Evolutionary conservation across 78 protist species (phyloP).

Genomic region (Dictyostelium purpureum): DNA sequence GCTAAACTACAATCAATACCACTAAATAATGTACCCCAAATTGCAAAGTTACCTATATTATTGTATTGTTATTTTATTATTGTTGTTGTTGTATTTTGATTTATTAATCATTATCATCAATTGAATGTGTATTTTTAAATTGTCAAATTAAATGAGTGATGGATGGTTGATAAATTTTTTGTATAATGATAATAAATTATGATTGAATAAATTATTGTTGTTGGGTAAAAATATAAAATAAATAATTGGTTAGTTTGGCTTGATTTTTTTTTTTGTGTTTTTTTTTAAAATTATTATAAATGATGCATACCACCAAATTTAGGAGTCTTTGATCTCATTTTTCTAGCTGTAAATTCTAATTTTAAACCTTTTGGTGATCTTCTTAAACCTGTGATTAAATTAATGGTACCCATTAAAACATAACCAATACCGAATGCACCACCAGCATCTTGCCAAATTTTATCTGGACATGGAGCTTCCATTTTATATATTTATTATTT

Average conservation of each 20-base stretch:
- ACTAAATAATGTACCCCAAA: slow-evolving; percentile 40
- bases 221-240: no score
- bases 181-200: no score
- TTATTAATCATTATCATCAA: no score
- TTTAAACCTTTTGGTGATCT: slow-evolving; percentile 16
- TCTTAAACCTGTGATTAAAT: slow-evolving; percentile 19
- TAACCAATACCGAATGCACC: slow-evolving; percentile 56
- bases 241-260: no score
- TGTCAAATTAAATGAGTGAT: no score
- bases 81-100: neutral
- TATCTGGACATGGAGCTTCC: slow-evolving; percentile 72
- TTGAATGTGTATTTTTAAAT: no score
- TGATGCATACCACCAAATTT: slow-evolving; percentile 56
- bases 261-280: no score
- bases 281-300: no score
- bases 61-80: no score
- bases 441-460: slow-evolving; percentile 54
- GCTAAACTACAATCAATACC: slow-evolving; percentile 51
- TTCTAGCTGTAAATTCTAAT: neutral
- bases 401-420: neutral
- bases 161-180: neutral
- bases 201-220: no score
- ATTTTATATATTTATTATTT: slow-evolving; percentile 2
- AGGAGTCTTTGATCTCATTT: slow-evolving; percentile 45
- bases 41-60: slow-evolving; percentile 43